Evolutionary conservation across 331 rosid genomes (phyloP), one percentile per base, ranked within the genome.

Genomic region (Prunus yedoensis): DNA sequence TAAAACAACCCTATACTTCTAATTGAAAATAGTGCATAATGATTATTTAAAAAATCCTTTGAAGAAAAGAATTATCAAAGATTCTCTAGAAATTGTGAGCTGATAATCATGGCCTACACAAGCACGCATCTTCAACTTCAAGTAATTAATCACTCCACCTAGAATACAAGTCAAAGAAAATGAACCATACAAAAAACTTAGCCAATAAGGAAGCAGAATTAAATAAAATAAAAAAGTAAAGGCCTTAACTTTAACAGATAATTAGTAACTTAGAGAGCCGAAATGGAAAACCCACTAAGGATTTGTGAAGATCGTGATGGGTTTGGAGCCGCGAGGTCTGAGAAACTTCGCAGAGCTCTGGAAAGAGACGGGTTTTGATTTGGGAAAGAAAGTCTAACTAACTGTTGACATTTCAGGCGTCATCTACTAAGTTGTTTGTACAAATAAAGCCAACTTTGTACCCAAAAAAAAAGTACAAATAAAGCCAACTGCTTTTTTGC

Each of bases 21-120:
- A 67, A 82, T 71, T 56, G 20, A 77, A 68, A 78, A 74, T 51
- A 78, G 57, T 70, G 2, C 15, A 20, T 4, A 28, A 70, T 61
- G 77, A 78, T 61, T 50, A 78, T 38, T 32, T 4, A 32, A 20
- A 68, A 28, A 68, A 18, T 46, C 69, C 68, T 57, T 32, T 3
- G 12, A 25, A 59, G 70, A 76, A 74, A 57, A 46, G 18, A 35
- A 59, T 9, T 35, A 60, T 27, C 49, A 64, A 43, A 54, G 76
- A 61, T 81, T 85, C 80, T 82, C 18, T 54, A 59, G 45, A 76
- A 81, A 38, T 71, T 32, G 14, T 63, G 35, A 72, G 52, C 74
- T 74, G 56, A 64, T 18, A 70, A 70, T 65, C 28, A 21, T 56
- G 5, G 18, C 30, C 32, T 27, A 18, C 63, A 30, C n/a, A 43